These are phyloP conservation scores for Peronospora tabacina DNA, from an alignment of 352 stramenopile species.

Conservation along the genomic window DNA sequence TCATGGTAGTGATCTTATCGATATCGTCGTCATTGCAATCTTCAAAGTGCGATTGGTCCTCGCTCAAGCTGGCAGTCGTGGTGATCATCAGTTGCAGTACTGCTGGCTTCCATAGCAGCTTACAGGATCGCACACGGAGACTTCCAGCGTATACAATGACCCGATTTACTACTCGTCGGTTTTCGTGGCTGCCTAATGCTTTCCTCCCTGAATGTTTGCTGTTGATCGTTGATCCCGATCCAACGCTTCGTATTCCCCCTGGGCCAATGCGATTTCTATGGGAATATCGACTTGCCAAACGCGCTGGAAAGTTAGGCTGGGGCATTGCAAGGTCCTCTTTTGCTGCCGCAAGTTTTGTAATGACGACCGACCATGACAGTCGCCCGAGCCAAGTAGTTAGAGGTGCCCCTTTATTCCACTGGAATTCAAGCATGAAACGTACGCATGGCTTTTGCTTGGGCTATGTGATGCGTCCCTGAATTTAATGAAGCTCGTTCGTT, in stretches of 20 bases:
- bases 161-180: slow-evolving; percentile 17
- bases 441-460: background rate
- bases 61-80: background rate
- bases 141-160: slow-evolving; percentile 24
- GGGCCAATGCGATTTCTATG: slow-evolving; percentile 3
- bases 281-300: slow-evolving; percentile 11
- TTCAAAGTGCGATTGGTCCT: no score
- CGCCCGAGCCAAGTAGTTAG: background rate
- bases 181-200: slow-evolving; percentile 10
- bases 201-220: slow-evolving; percentile 11
- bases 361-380: slow-evolving; percentile 9
- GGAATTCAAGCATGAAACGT: slow-evolving; percentile 10
- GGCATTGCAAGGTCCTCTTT: slow-evolving; percentile 11
- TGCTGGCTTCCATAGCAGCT: slow-evolving; percentile 27
- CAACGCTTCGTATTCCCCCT: slow-evolving; percentile 13
- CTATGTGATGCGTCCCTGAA: slow-evolving; percentile 2
- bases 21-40: no score
- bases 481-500: slow-evolving; percentile 6
- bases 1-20: no score
- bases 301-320: slow-evolving; percentile 15
- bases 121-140: slow-evolving; percentile 27
- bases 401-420: slow-evolving; percentile 6
- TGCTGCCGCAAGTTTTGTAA: slow-evolving; percentile 20
- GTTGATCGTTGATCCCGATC: slow-evolving; percentile 7
- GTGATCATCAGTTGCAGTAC: slow-evolving; percentile 28